Evolutionary conservation across 495 filamentous ascomycete species (phyloP), one percentile per base, ranked within the genome.

Genomic region (Aspergillus taichungensis): DNA sequence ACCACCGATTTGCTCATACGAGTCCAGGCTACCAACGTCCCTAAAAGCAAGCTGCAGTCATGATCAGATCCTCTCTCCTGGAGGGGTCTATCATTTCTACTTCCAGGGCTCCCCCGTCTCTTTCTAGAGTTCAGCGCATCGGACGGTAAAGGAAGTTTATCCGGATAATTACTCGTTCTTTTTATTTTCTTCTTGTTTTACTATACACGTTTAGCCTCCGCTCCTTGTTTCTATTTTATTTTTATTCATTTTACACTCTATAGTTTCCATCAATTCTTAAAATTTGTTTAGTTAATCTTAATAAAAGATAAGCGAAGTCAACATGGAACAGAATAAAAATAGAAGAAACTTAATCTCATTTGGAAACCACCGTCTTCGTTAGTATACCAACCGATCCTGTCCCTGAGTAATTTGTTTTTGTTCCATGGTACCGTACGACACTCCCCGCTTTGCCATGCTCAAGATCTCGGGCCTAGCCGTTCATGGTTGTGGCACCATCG

Each of bases 381-480:
- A 24, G 18, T 24, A 24, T 24, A 24, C 18, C 18, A 24, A 1
- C 18, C 18, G 18, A 24, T 24, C 18, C 18, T 30, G 47, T 54
- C 34, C 51, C 47, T 49, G 51, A 42, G 45, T 29, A 37, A 34
- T 39, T 39, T 52, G 51, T 54, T 47, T 39, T 39, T 52, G 51
- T 54, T 47, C 48, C 51, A 54, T 49, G 51, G 55, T 50, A 47
- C 49, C 33, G 38, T 54, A 40, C 45, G 43, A 55, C 44, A 44
- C 52, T 54, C 51, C 50, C 53, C 56, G 50, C 53, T 49, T 54
- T 53, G 49, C 47, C 57, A 53, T 50, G 47, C 51, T 60, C 40
- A 40, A 52, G 57, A 56, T 60, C 57, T 60, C 57, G 53, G 53
- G 53, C 57, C 42, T 39, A 54, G 49, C 57, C 57, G 53, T 53